Evolutionary conservation across 495 filamentous ascomycete species (phyloP), one percentile per base, ranked within the genome.

Genomic region (Neurospora tetraspora): DNA sequence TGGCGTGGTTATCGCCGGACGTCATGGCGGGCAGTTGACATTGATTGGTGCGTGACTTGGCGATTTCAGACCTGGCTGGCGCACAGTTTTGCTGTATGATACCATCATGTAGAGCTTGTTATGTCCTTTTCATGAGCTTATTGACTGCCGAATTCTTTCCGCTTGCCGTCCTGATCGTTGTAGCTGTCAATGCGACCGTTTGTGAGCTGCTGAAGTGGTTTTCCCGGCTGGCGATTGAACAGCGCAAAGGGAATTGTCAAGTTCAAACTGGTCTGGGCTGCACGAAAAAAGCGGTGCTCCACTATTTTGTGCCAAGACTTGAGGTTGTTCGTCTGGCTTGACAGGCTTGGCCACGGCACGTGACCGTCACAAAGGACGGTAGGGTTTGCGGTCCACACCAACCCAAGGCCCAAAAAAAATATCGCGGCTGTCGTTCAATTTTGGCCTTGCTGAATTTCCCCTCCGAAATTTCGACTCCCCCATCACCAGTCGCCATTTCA

Each of bases 311-410:
- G 53, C 53, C 53, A 65, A 65, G 53, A 34, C 53, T 65, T 61
- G 23, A 16, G 27, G 27, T 61, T 16, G 53, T 34, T 65, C 53
- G 23, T 61, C 53, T 61, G 53, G 53, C 53, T 9, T 65, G 53
- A 65, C 53, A 7, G 53, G 53, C 53, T 65, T 65, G 53, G 53
- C 53, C 27, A 18, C 18, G 38, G 14, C 78, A 80, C 78, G 78
- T 80, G 78, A 80, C 73, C 42, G 14, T 27, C 75, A 75, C 77
- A 76, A 77, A 71, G 76, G 70, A 40, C 69, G 72, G 78, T 81
- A 81, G 79, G 79, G 79, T 78, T 81, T 80, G 70, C 74, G 79
- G 74, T 77, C 79, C 79, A 81, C 79, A 81, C 75, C 78, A 81
- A 72, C 20, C 53, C 53, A 65, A 65, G 53, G 53, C 53, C 53